A percentile compares a stretch with the other conserved stretches of the same genome.
Conservation (phyloP, 495 filamentous ascomycete genomes). For the Daldinia vernicosa region DNA sequence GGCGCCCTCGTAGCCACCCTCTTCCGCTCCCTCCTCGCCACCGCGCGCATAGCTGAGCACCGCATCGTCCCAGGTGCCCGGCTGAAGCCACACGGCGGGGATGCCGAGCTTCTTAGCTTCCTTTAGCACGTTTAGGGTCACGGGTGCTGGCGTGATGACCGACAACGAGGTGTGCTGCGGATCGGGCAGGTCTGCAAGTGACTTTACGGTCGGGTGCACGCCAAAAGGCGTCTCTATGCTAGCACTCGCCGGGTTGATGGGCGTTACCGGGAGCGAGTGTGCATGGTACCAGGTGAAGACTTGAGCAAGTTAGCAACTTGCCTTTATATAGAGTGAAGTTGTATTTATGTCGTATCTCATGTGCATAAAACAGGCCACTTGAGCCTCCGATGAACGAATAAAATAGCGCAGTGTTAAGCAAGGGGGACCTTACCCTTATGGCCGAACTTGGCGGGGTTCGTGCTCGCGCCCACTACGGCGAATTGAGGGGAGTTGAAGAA, state of each 20-base stretch:
- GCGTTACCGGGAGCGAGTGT: conserved; percentile 78
- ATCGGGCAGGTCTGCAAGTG: conserved; percentile 67
- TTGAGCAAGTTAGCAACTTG: conserved; percentile 49
- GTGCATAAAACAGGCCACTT: conserved; percentile 23
- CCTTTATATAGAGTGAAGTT: not conserved
- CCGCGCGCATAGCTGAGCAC: conserved; percentile 72
- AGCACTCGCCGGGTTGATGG: conserved; percentile 78
- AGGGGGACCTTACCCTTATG: conserved; percentile 73
- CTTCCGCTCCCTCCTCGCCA: conserved; percentile 51
- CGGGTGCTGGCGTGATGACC: conserved; percentile 86
- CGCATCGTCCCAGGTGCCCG: conserved; percentile 81
- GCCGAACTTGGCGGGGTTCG: conserved; percentile 85
- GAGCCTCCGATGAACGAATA: conserved; percentile 5
- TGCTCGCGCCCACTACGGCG: conserved; percentile 91
- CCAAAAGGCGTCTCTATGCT: conserved; percentile 62
- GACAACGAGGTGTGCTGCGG: conserved; percentile 79
- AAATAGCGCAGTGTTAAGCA: not conserved
- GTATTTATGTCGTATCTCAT: conserved; percentile 8
- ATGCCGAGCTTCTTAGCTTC: conserved; percentile 84
- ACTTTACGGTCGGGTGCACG: conserved; percentile 70
- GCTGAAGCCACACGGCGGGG: conserved; percentile 88
- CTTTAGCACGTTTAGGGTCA: conserved; percentile 73
- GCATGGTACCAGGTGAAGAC: conserved; percentile 89
- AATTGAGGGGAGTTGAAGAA: conserved; percentile 88
- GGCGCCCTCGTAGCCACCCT: conserved; percentile 64